These are phyloP conservation scores for Colletotrichum cuscutae DNA, from an alignment of 2,329 filamentous ascomycete genomes.

Conservation along the genomic window DNA sequence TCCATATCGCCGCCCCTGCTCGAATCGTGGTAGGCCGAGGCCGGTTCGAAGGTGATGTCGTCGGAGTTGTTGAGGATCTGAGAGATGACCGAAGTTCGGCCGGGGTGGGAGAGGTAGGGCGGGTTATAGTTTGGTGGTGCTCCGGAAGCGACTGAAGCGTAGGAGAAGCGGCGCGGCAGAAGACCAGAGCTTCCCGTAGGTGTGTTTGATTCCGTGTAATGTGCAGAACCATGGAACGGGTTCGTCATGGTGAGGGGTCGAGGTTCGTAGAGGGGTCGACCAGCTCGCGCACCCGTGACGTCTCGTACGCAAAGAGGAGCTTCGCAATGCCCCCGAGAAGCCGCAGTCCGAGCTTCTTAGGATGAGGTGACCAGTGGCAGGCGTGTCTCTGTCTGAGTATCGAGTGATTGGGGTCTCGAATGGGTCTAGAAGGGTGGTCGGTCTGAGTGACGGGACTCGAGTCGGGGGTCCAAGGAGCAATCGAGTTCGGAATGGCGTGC, in stretches of 20 bases:
- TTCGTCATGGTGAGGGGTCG: conserved; percentile 52
- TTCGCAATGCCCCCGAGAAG: conserved; percentile 30
- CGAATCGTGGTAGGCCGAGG: conserved; percentile 38
- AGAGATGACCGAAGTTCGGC: conserved; percentile 57
- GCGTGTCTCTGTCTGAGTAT: background rate
- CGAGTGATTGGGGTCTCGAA: conserved; percentile 1
- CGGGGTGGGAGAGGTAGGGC: conserved; percentile 48
- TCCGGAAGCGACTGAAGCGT: conserved; percentile 54
- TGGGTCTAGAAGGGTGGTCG: background rate
- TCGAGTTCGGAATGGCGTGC: conserved; percentile 29
- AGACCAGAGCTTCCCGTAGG: conserved; percentile 42
- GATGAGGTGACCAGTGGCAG: background rate
- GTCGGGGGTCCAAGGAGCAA: conserved; percentile 19
- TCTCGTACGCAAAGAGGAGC: conserved; percentile 22
- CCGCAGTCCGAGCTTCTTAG: conserved; percentile 25
- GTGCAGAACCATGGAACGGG: conserved; percentile 49
- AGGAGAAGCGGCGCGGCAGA: conserved; percentile 50
- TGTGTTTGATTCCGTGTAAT: conserved; percentile 45
- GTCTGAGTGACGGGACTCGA: conserved; percentile 1
- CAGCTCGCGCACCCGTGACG: conserved; percentile 27
- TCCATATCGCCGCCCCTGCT: conserved; percentile 45
- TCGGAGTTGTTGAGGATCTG: conserved; percentile 65
- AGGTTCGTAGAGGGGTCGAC: conserved; percentile 20
- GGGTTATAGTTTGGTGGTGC: conserved; percentile 47
- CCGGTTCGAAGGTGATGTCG: conserved; percentile 48